Conservation (phyloP, 2,329 filamentous ascomycete species). For the Sporothrix variecibatus region DNA sequence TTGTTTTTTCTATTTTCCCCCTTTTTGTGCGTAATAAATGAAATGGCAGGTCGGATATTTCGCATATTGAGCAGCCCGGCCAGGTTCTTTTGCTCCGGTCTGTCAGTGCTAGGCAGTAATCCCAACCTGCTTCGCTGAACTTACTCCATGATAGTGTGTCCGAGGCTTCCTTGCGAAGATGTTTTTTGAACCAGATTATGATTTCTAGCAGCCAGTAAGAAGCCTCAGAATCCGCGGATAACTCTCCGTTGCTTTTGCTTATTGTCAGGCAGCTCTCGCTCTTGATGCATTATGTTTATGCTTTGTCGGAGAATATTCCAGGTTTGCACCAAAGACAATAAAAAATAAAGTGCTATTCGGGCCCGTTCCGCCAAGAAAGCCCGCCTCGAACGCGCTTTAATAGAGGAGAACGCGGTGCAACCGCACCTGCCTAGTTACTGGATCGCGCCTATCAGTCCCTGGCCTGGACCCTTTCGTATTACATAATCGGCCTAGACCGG, state of each 20-base stretch:
- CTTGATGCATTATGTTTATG: background rate
- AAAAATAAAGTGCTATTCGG: background rate
- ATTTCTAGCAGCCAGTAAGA: background rate
- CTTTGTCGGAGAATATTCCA: background rate
- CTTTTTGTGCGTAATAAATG: background rate
- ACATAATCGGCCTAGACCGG: constrained; percentile 22
- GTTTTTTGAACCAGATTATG: background rate
- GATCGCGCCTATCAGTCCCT: background rate
- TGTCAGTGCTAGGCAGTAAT: background rate
- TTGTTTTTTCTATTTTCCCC: background rate
- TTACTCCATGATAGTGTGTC: too few relatives aligned
- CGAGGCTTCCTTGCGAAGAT: background rate
- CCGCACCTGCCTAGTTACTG: background rate
- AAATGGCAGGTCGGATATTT: background rate
- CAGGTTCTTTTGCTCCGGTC: background rate
- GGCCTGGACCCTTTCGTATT: background rate
- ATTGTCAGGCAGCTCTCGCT: background rate
- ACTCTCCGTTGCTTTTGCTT: background rate
- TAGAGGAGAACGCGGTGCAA: background rate
- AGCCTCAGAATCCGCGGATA: background rate
- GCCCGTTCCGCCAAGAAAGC: background rate
- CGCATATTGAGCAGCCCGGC: background rate
- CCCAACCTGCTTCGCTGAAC: background rate
- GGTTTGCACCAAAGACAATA: background rate
- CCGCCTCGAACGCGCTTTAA: background rate